Conservation (phyloP, 2,329 filamentous ascomycete genomes). For the Cercospora sesami region DNA sequence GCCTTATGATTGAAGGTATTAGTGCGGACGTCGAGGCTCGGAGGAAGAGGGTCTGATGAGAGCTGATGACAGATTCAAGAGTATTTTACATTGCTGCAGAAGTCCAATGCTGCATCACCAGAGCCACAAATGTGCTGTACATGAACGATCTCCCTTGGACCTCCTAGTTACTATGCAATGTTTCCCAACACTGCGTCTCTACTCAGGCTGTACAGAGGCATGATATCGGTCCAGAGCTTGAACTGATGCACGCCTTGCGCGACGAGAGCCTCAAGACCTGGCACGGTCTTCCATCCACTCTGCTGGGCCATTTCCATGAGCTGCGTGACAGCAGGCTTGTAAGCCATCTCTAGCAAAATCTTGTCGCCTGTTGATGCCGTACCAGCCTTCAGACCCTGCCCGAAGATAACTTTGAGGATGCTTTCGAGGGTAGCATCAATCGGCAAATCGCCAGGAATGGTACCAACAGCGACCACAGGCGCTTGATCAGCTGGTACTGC, state of each 20-base stretch:
- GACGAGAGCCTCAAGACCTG: conserved; percentile 83
- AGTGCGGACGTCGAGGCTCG: background rate
- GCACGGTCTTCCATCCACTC: conserved; percentile 77
- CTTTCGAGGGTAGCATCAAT: conserved; percentile 71
- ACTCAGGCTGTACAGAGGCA: conserved; percentile 69
- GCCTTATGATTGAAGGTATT: conserved; percentile 27
- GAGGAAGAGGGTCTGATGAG: background rate
- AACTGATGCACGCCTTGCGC: conserved; percentile 79
- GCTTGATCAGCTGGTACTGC: conserved; percentile 51
- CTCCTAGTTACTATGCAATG: background rate
- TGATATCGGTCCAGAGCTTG: conserved; percentile 80
- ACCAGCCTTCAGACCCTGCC: conserved; percentile 48
- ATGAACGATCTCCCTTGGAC: background rate
- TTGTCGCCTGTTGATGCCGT: conserved; percentile 48
- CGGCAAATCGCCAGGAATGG: conserved; percentile 83
- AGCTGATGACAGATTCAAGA: background rate
- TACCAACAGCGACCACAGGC: conserved; percentile 77
- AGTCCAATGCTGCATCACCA: background rate
- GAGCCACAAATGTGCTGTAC: background rate
- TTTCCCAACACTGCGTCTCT: conserved; percentile 50
- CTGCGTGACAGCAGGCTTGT: conserved; percentile 80
- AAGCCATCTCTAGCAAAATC: conserved; percentile 91
- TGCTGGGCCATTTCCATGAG: conserved; percentile 80
- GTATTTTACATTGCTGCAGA: background rate
- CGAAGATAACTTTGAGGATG: conserved; percentile 59